These are phyloP conservation scores for Podospora australis DNA, from an alignment of 495 filamentous ascomycete species.

Conservation along the genomic window DNA sequence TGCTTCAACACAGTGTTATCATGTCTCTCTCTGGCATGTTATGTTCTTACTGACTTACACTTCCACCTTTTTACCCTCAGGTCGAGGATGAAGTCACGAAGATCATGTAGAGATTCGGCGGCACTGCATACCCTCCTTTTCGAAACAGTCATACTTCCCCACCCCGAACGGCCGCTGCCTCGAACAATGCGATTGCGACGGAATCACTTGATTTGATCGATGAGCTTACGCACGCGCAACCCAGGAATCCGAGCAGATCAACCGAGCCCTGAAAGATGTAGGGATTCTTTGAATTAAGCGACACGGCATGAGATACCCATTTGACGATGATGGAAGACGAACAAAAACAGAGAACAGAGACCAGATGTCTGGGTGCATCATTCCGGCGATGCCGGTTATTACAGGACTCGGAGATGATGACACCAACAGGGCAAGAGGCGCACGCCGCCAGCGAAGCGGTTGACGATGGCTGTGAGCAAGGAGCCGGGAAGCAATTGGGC, in stretches of 20 bases:
- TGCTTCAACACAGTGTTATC: neutral
- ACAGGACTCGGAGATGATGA: neutral
- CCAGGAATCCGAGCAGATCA: constrained; percentile 32
- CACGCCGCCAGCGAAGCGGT: constrained; percentile 1
- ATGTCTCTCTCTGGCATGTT: neutral
- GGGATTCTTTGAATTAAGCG: constrained; percentile 32
- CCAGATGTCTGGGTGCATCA: neutral
- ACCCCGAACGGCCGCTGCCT: constrained; percentile 5
- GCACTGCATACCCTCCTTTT: constrained; percentile 16
- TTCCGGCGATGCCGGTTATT: neutral
- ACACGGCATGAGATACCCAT: constrained; percentile 7
- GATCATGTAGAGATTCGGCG: constrained; percentile 65
- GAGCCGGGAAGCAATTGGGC: neutral
- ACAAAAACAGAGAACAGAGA: neutral
- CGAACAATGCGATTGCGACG: neutral
- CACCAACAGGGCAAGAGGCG: neutral
- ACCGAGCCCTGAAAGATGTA: constrained; percentile 29
- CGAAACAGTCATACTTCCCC: neutral
- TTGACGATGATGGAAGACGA: constrained; percentile 1
- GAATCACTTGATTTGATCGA: constrained; percentile 1
- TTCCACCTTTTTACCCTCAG: constrained; percentile 49
- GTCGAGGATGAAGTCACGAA: constrained; percentile 95
- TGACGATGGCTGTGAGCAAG: constrained; percentile 1
- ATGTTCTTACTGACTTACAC: constrained; percentile 54
- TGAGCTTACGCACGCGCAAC: constrained; percentile 17